A percentile compares a stretch with the other conserved stretches of the same genome.
Evolutionary conservation across 2,329 filamentous ascomycete species (phyloP).

Genomic region (Verticillium nubilum): DNA sequence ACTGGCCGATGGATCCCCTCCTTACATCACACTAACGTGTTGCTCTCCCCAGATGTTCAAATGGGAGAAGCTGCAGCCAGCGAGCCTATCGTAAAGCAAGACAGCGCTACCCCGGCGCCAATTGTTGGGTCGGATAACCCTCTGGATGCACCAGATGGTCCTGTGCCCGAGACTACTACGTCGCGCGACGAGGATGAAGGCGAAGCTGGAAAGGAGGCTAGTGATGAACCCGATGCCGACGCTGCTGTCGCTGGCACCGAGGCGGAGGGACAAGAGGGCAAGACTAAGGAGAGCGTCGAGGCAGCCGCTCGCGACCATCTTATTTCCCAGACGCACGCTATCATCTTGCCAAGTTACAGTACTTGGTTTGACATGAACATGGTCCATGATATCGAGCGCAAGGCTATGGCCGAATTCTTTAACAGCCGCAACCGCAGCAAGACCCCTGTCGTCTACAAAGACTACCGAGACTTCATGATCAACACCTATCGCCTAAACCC

Average conservation of each 20-base stretch:
- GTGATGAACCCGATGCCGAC: slow-evolving; percentile 39
- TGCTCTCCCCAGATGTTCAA: slow-evolving; percentile 43
- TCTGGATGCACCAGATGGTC: slow-evolving; percentile 63
- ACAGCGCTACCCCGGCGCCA: slow-evolving; percentile 53
- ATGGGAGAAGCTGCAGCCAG: slow-evolving; percentile 50
- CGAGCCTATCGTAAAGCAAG: slow-evolving; percentile 53
- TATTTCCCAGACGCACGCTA: slow-evolving; percentile 88
- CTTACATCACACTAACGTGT: slow-evolving; percentile 1
- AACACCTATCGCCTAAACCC: slow-evolving; percentile 98
- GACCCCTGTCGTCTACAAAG: slow-evolving; percentile 94
- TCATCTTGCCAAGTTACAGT: slow-evolving; percentile 95
- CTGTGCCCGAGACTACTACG: slow-evolving; percentile 54
- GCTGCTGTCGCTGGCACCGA: slow-evolving; percentile 38
- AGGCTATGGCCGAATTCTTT: slow-evolving; percentile 96
- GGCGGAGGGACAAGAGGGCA: slow-evolving; percentile 48
- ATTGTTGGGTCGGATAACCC: slow-evolving; percentile 53
- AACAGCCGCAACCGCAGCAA: slow-evolving; percentile 98
- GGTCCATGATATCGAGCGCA: slow-evolving; percentile 87
- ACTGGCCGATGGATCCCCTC: not conserved
- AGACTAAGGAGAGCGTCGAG: slow-evolving; percentile 78
- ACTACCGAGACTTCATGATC: slow-evolving; percentile 99
- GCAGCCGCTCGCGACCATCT: slow-evolving; percentile 86
- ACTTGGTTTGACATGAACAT: slow-evolving; percentile 98
- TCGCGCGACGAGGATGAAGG: slow-evolving; percentile 65
- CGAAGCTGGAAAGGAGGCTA: slow-evolving; percentile 41